Evolutionary conservation across 495 filamentous ascomycete species (phyloP).

Genomic region (Durotheca rogersii): DNA sequence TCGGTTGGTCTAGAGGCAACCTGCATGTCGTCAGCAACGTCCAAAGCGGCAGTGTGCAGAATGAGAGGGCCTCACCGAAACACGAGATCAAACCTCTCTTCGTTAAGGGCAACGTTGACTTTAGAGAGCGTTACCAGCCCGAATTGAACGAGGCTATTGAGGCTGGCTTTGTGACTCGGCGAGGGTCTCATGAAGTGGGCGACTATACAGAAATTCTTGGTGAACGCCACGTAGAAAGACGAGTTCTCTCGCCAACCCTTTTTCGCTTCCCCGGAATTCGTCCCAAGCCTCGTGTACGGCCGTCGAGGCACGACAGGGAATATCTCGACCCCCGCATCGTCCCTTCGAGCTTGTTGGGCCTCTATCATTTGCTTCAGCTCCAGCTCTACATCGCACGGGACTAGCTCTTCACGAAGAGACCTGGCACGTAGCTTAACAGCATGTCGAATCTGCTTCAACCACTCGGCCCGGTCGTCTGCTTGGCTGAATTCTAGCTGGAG

Average conservation of each 20-base stretch:
- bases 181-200: constrained; percentile 66
- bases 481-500: constrained; percentile 68
- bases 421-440: constrained; percentile 55
- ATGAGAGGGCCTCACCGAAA: constrained; percentile 64
- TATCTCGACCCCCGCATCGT: constrained; percentile 69
- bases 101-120: constrained; percentile 61
- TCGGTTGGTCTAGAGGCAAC: constrained; percentile 62
- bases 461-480: constrained; percentile 71
- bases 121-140: constrained; percentile 75
- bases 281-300: constrained; percentile 48
- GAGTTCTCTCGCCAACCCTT: constrained; percentile 74
- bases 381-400: constrained; percentile 60
- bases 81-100: constrained; percentile 82
- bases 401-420: constrained; percentile 49
- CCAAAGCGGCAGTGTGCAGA: not conserved
- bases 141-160: constrained; percentile 21
- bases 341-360: constrained; percentile 64
- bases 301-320: constrained; percentile 81
- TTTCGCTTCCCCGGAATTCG: constrained; percentile 46
- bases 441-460: constrained; percentile 68
- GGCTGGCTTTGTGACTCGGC: constrained; percentile 18
- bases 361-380: constrained; percentile 68
- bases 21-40: constrained; percentile 42
- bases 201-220: constrained; percentile 78
- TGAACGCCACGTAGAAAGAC: constrained; percentile 83